Evolutionary conservation across 306 rosid genomes (phyloP), one percentile per base, ranked within the genome.

Genomic region (Trifolium subterraneum): DNA sequence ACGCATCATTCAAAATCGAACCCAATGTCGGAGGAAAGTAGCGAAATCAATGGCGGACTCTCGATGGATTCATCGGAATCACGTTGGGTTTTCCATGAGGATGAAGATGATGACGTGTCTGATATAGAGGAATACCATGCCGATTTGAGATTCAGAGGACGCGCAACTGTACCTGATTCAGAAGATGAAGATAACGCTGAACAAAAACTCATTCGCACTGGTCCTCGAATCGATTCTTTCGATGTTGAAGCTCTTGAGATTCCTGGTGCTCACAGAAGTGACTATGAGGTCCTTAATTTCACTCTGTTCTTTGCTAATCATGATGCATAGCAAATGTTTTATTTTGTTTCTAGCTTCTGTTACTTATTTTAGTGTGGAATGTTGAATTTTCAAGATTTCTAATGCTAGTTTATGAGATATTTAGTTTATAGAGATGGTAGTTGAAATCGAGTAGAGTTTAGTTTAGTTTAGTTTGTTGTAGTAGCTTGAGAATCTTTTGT

Each of bases 191-290:
- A 90, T 38, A 88, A 72, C 79, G 93, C 86, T 1, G 97, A 88
- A 74, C 99, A 95, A 78, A 86, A 87, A 69, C 80, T 95, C 77
- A 81, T 95, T 80, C 93, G 99, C 16, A 95, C 99, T 62, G 99
- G 98, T 33, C 99, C 99, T 4, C 89, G 97, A 51, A 81, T 92
- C 27, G 98, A 95, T 80, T 95, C 99, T 8, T 95, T 95, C 72
- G 99, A 95, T 72, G 99, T 92, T 12, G 99, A 95, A 72, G 99
- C 99, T 60, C 98, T 95, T 31, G 99, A 95, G 61, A 88, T 95
- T 71, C 98, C 98, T 9, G 93, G 96, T 51, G 93, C 92, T 52
- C 88, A 39, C 6, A 82, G 93, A 77, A 82, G 68, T 77, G 92
- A 92, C 39, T 88, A 86, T 35, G 97, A 95, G 92, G 93, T 92